Base-by-base conservation (phyloP, 305 asterid genomes). In the Fraxinus albicans region DNA sequence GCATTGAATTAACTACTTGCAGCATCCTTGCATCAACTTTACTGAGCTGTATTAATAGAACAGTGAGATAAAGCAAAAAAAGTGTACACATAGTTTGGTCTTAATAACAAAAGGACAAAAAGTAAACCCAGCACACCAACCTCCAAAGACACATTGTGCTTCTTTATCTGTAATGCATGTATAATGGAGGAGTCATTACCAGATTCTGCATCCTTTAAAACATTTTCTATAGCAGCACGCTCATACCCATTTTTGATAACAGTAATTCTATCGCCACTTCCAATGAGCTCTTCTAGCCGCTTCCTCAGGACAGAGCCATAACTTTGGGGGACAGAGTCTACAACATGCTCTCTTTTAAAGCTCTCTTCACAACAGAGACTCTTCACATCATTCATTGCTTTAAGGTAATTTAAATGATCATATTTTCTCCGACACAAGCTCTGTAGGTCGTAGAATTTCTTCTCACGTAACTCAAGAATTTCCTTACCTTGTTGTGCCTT, bases 131-230 rank as follows among this genome's bases (percentile, higher is more conserved):
- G 84, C 73, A 77, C 69, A 84, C 86, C 87, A 79, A 94, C 98
- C 97, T 95, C 97, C 79, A 86, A 76, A 53, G 15, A 23, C 72
- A 63, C 72, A 0, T 8, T 3, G 17, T 8, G 31, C 33, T 63
- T 63, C 72, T 63, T 23, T 23, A 33, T 63, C 33, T 23, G 15
- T 9, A 63, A 2, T 8, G 97, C 97, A 84, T 87, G 90, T 91
- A 92, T 97, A 77, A 94, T 85, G 88, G 93, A 91, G 84, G 93
- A 91, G 84, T 94, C 97, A 83, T 91, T 95, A 74, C 96, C 95
- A 70, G 99, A 89, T 90, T 94, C 97, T 77, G 97, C 94, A 33
- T 94, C 98, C 91, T 94, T 95, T 70, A 95, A 86, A 84, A 95
- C 91, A 90, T 94, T 94, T 17, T 96, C 83, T 88, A 96, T 88